Evolutionary conservation across 2,329 filamentous ascomycete genomes (phyloP).

Genomic region (Aspergillus tubingensis): DNA sequence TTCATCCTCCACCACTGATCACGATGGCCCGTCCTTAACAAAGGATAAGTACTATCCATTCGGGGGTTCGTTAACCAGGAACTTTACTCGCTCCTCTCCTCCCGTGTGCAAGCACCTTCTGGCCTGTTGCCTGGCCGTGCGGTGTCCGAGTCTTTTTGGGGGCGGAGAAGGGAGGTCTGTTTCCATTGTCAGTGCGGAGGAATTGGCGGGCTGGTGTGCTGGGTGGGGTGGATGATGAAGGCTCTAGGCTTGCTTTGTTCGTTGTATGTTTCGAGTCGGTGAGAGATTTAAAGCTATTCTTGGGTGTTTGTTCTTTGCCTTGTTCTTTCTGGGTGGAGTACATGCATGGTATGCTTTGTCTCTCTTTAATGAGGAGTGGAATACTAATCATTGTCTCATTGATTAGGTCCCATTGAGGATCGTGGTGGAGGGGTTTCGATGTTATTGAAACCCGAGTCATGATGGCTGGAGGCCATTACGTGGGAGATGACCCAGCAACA

Average conservation of each 20-base stretch:
- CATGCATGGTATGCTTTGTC: too few species aligned
- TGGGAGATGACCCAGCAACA: not conserved
- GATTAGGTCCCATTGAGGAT: too few species aligned
- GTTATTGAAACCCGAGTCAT: too few species aligned
- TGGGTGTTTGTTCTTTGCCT: too few species aligned
- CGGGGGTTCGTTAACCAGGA: conserved; percentile 37
- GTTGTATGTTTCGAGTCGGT: too few species aligned
- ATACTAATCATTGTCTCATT: too few species aligned
- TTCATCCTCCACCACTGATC: not conserved
- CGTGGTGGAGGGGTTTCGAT: too few species aligned
- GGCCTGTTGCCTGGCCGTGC: conserved; percentile 74
- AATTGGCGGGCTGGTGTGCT: conserved; percentile 70
- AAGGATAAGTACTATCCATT: conserved; percentile 31
- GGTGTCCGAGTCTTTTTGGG: conserved; percentile 61
- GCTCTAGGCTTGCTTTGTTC: too few species aligned
- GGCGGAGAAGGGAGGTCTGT: conserved; percentile 54
- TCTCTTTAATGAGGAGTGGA: too few species aligned
- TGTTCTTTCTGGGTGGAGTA: too few species aligned
- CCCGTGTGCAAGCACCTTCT: conserved; percentile 83
- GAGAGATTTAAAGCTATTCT: too few species aligned
- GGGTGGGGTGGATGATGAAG: conserved; percentile 43
- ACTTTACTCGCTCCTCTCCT: conserved; percentile 21
- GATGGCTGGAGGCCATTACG: not conserved
- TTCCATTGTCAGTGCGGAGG: conserved; percentile 57
- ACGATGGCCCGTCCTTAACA: too few species aligned